phyloP scores from a whole-genome alignment of 1,284 basidiomycete species.

The Somion occarium region DNA sequence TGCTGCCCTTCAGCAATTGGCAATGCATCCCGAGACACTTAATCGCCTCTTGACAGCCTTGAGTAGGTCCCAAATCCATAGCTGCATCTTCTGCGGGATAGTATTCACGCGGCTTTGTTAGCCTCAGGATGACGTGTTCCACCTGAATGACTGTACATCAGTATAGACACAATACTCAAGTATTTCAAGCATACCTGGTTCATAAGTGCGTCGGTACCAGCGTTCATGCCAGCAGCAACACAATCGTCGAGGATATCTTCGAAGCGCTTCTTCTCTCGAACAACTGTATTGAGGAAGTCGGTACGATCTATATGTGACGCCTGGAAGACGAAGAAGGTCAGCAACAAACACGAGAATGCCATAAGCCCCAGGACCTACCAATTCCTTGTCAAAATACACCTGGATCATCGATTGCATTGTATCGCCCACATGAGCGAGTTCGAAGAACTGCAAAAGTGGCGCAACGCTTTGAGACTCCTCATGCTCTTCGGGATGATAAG shows the following conservation, averaged over 20 bases:
- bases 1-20: slow-evolving; percentile 85
- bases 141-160: slow-evolving; percentile 45
- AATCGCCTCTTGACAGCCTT: slow-evolving; percentile 84
- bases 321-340: slow-evolving; percentile 33
- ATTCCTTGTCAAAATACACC: slow-evolving; percentile 96
- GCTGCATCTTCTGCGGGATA: slow-evolving; percentile 78
- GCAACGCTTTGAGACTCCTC: slow-evolving; percentile 77
- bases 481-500: slow-evolving; percentile 85
- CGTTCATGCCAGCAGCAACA: slow-evolving; percentile 90
- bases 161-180: not conserved
- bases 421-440: slow-evolving; percentile 95
- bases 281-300: slow-evolving; percentile 91
- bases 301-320: slow-evolving; percentile 84
- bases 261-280: slow-evolving; percentile 95
- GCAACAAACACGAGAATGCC: not conserved
- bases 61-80: slow-evolving; percentile 79
- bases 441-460: slow-evolving; percentile 94
- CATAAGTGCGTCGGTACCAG: slow-evolving; percentile 95
- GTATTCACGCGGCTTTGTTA: slow-evolving; percentile 85
- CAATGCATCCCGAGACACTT: slow-evolving; percentile 88
- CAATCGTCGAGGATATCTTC: slow-evolving; percentile 90
- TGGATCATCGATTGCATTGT: slow-evolving; percentile 97
- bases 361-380: slow-evolving; percentile 42
- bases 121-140: slow-evolving; percentile 85
- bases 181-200: slow-evolving; percentile 59